These are phyloP conservation scores for Globisporangium paroecandrum DNA, from an alignment of 352 stramenopile species.

Conservation along the genomic window DNA sequence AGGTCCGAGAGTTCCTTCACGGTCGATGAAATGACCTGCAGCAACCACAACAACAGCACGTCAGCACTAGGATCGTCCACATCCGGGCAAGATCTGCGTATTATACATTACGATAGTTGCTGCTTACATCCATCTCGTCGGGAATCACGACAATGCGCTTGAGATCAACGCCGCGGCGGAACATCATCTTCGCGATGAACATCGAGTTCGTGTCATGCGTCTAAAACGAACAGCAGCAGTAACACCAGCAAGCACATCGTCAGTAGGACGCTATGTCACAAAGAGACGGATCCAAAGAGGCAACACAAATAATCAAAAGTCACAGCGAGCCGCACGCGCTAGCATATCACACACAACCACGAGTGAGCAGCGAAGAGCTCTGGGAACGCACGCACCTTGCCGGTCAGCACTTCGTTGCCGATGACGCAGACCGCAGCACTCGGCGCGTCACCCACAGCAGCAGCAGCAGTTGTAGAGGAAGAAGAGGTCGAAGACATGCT, in stretches of 20 bases:
- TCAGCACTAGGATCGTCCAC: not conserved
- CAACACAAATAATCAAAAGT: not conserved
- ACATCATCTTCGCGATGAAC: conserved; percentile 81
- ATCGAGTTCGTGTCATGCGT: conserved; percentile 85
- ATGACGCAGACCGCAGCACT: conserved; percentile 78
- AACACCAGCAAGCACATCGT: not conserved
- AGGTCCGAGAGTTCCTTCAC: conserved; percentile 73
- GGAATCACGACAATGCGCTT: conserved; percentile 75
- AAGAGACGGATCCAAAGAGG: not conserved
- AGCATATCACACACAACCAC: not conserved
- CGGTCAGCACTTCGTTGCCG: conserved; percentile 81
- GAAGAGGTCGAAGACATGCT: not conserved
- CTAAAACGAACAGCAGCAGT: conserved; percentile 22
- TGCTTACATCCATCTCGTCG: conserved; percentile 62
- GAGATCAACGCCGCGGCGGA: conserved; percentile 72
- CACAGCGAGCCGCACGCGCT: not conserved
- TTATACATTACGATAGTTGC: not conserved
- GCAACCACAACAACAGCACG: not conserved
- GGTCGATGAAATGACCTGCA: conserved; percentile 61
- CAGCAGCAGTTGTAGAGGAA: conserved; percentile 2
- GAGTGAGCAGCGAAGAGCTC: not conserved
- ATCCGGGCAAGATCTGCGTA: not conserved
- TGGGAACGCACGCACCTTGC: conserved; percentile 44
- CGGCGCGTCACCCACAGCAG: conserved; percentile 21
- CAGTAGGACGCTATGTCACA: conserved; percentile 1